phyloP scores from a whole-genome alignment of 2,329 filamentous ascomycete species.

The Lecanoromycetidae sp. region DNA sequence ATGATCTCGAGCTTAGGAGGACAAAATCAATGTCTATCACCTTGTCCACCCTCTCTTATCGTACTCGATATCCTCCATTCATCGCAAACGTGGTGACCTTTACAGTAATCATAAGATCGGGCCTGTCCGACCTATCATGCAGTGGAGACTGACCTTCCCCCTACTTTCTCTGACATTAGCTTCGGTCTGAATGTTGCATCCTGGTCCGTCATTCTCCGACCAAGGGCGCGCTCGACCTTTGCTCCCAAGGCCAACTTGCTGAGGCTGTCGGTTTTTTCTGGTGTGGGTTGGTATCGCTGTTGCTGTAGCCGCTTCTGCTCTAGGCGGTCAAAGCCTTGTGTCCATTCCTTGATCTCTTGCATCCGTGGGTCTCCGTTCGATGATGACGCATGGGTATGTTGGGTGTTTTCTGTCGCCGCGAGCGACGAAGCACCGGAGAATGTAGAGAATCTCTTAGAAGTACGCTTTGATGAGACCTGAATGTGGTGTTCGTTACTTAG shows the following conservation, averaged over 20 bases:
- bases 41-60: background rate
- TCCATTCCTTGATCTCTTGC: constrained; percentile 61
- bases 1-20: background rate
- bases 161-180: constrained; percentile 20
- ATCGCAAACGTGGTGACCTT: too few relatives aligned
- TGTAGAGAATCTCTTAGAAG: constrained; percentile 42
- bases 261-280: constrained; percentile 70
- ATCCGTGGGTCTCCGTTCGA: constrained; percentile 39
- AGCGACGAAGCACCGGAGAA: constrained; percentile 37
- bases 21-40: background rate
- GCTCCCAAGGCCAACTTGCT: constrained; percentile 79
- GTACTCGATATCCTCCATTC: too few relatives aligned
- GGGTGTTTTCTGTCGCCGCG: constrained; percentile 35
- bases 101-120: constrained; percentile 4
- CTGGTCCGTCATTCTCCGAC: constrained; percentile 74
- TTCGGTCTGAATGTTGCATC: constrained; percentile 69
- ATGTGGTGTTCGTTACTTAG: too few relatives aligned
- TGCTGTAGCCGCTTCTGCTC: constrained; percentile 75
- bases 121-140: constrained; percentile 5
- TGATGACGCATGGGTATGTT: constrained; percentile 21
- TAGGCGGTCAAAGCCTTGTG: constrained; percentile 70
- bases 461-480: constrained; percentile 34
- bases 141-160: constrained; percentile 15
- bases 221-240: constrained; percentile 79
- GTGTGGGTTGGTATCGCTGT: constrained; percentile 67